Evolutionary conservation across 2,329 filamentous ascomycete species (phyloP).

Genomic region (Penicillium hordei): DNA sequence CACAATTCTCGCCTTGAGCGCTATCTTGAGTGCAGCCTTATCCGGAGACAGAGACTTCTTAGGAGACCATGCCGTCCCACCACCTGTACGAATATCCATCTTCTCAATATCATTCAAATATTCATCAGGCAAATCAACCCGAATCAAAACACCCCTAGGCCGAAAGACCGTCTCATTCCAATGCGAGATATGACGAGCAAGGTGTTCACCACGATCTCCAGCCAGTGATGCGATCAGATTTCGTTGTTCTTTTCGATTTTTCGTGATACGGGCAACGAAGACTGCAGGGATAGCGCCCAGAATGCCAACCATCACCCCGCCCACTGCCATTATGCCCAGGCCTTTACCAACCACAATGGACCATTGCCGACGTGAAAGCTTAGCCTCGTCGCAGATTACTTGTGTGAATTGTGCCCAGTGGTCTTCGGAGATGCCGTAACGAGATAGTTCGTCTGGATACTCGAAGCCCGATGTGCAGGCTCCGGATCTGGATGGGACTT

Average conservation of each 20-base stretch:
- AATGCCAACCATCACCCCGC: constrained; percentile 33
- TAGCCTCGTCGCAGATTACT: constrained; percentile 29
- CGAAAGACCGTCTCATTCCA: constrained; percentile 35
- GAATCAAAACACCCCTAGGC: constrained; percentile 30
- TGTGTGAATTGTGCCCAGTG: constrained; percentile 32
- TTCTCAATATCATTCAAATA: constrained; percentile 24
- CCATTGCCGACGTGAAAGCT: constrained; percentile 33
- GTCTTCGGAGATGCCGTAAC: constrained; percentile 21
- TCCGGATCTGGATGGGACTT: constrained; percentile 30
- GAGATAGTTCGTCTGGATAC: constrained; percentile 28
- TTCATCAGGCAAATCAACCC: constrained; percentile 34
- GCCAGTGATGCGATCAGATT: constrained; percentile 29
- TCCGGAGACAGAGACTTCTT: constrained; percentile 7
- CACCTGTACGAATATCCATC: constrained; percentile 23
- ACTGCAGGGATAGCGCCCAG: constrained; percentile 31
- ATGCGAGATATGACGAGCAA: constrained; percentile 23
- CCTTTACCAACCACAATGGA: constrained; percentile 30
- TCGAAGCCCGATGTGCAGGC: constrained; percentile 33
- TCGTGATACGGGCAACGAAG: constrained; percentile 22
- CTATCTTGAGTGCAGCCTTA: constrained; percentile 24
- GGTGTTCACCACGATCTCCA: constrained; percentile 4
- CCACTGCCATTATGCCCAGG: constrained; percentile 31
- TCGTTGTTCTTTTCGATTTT: constrained; percentile 24
- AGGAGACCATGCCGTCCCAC: not conserved
- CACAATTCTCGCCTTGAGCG: constrained; percentile 29